Percentiles rank a stretch among this genome's conserved stretches.
Conservation (phyloP, 164 flowering plant genomes). For the Santalum album region DNA sequence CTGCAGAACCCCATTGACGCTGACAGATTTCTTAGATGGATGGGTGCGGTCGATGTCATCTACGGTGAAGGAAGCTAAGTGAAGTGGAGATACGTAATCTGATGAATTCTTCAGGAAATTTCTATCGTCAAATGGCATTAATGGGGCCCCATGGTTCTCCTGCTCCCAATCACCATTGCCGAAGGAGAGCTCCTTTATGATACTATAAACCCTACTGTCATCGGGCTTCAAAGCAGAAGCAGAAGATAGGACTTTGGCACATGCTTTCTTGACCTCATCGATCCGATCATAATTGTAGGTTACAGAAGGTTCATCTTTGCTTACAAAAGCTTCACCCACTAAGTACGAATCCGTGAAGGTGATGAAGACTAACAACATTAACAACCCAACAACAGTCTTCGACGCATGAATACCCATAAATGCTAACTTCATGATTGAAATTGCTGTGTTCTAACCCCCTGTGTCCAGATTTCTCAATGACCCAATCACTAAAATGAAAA, state of each 20-base stretch:
- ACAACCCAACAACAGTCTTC: slow-evolving; percentile 21
- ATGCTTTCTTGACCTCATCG: slow-evolving; percentile 53
- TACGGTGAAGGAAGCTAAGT: slow-evolving; percentile 64
- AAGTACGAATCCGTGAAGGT: slow-evolving; percentile 17
- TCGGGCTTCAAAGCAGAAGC: slow-evolving; percentile 39
- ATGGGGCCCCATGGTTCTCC: slow-evolving; percentile 31
- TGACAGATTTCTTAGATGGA: slow-evolving; percentile 29
- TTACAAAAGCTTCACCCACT: not conserved
- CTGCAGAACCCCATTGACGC: slow-evolving; percentile 48
- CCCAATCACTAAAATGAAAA: not conserved
- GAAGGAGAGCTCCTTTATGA: slow-evolving; percentile 39
- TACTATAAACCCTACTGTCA: slow-evolving; percentile 15
- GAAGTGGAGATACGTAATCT: slow-evolving; percentile 17
- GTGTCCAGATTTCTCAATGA: not conserved
- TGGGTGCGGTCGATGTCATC: slow-evolving; percentile 31
- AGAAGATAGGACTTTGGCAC: slow-evolving; percentile 35
- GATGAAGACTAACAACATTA: slow-evolving; percentile 20
- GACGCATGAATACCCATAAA: slow-evolving; percentile 2
- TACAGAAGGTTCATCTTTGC: slow-evolving; percentile 14
- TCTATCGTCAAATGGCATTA: slow-evolving; percentile 50
- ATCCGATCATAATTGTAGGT: slow-evolving; percentile 35
- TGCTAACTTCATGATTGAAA: slow-evolving; percentile 15
- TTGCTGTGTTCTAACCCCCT: not conserved
- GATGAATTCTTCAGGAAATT: slow-evolving; percentile 9
- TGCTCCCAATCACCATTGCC: slow-evolving; percentile 71